Base-by-base conservation (phyloP, 495 filamentous ascomycete genomes). In the Aspergillus leporis region DNA sequence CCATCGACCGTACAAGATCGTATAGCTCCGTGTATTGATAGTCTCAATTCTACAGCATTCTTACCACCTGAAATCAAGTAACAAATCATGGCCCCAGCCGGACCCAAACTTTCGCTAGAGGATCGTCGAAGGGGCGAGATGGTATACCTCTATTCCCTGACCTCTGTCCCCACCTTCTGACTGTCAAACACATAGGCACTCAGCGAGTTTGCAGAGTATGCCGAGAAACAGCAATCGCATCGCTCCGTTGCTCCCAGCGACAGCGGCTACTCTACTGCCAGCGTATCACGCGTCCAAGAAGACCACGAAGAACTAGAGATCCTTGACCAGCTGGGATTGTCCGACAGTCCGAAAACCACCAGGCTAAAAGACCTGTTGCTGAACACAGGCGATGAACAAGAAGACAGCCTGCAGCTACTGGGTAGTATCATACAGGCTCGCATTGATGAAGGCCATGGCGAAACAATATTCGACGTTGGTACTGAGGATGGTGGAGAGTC, bases 121-220 rank as follows among this genome's bases (percentile, higher is more conserved):
- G 92, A 96, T 73, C 83, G 89, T 65, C 87, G 90, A 67, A 87
- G 90, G 81, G 92, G 92, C 61, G 92, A 97, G 75, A 82, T 90
- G 54, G 90, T 92, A 84, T 58, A 81, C 65, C 47, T 49, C 21
- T 53, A 58, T 36, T 19, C 38, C 34, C 47, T 54, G 18, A 12
- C 34, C 16, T 25, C 28, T 51, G 21, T 46, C 57, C 58, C 59
- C 53, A 62, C 47, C 34, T 52, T 43, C 25, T 54, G 56, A 53
- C 32, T 32, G 7, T n/a, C n/a, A 10, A 30, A 23, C 30, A 1
- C 60, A n/a, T 41, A 94, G 90, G 94, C 94, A 19, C 81, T 98
- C 58, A 93, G 90, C 80, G 94, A 97, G 63, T 98, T 98, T 68
- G 92, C 95, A 70, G 94, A 98, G 72, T 98, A 96, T 64, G 95